Percentiles rank a stretch among this genome's conserved stretches.
Evolutionary conservation across 2,329 filamentous ascomycete genomes (phyloP).

Genomic region (Neoscytalidium dimidiatum): DNA sequence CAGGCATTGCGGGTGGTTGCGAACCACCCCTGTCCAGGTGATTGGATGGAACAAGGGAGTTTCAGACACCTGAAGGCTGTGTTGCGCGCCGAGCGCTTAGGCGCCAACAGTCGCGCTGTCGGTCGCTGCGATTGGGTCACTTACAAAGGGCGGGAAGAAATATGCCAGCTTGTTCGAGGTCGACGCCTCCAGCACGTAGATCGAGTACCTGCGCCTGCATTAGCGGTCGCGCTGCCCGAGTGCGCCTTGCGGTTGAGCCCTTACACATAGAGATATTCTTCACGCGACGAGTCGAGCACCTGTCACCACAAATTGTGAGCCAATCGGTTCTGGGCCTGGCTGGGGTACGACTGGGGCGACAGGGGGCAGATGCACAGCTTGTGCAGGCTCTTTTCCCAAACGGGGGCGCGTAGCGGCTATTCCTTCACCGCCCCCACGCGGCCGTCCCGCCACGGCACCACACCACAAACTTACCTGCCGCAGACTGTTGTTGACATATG

Average conservation of each 20-base stretch:
- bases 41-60: background rate
- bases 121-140: constrained; percentile 25
- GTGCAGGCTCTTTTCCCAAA: background rate
- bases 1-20: background rate
- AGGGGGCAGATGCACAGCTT: background rate
- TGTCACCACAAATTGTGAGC: constrained; percentile 34
- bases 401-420: constrained; percentile 21
- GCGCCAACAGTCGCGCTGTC: constrained; percentile 13
- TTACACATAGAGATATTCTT: constrained; percentile 80
- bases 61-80: background rate
- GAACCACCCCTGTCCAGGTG: background rate
- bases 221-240: constrained; percentile 56
- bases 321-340: constrained; percentile 29
- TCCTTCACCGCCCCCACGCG: constrained; percentile 18
- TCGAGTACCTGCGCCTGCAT: constrained; percentile 56
- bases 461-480: constrained; percentile 49
- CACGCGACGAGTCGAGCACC: constrained; percentile 64
- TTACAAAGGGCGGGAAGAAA: constrained; percentile 50
- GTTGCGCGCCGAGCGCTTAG: constrained; percentile 8
- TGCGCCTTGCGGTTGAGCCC: constrained; percentile 38
- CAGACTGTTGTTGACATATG: constrained; percentile 76
- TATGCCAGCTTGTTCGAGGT: constrained; percentile 52
- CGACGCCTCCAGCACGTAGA: constrained; percentile 56
- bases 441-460: background rate
- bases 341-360: background rate